Conservation (phyloP, 2,329 filamentous ascomycete species). For the Fusarium drepaniforme region DNA sequence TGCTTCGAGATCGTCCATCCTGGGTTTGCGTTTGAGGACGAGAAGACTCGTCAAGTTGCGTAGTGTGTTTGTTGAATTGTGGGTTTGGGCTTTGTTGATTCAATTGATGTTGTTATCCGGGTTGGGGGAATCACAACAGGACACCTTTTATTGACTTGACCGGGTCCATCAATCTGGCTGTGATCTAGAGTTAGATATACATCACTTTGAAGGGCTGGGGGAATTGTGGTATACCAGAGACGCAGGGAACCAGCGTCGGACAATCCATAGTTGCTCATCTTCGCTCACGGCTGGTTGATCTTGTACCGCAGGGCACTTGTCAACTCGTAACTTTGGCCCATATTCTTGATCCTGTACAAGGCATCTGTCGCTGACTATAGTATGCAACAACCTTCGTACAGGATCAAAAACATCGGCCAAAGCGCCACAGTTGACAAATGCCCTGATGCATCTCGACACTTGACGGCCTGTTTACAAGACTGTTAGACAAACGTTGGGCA, state of each 20-base stretch:
- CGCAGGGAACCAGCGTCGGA: not conserved
- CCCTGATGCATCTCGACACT: not conserved
- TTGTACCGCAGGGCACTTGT: not conserved
- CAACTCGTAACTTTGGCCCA: not conserved
- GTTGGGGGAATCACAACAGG: not conserved
- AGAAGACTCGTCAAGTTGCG: not conserved
- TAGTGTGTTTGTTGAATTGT: not conserved
- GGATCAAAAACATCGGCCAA: not conserved
- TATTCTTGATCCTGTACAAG: not conserved
- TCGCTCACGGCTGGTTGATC: not conserved
- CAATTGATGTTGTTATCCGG: not conserved
- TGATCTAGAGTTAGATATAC: not conserved
- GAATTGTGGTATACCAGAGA: not conserved
- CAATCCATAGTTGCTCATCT: not conserved
- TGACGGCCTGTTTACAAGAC: not conserved
- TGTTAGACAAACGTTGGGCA: not conserved
- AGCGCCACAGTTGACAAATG: not conserved
- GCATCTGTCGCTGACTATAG: not conserved
- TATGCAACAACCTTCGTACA: not conserved
- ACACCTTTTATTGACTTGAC: constrained; percentile 25
- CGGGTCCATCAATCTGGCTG: constrained; percentile 13
- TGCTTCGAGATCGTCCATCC: not conserved
- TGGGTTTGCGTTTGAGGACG: not conserved
- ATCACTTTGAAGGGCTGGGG: not conserved
- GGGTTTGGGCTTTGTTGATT: not conserved